Evolutionary conservation across 1,139 yeast genomes (phyloP), one percentile per base, ranked within the genome.

Genomic region (Lodderomyces oxycetoniae): DNA sequence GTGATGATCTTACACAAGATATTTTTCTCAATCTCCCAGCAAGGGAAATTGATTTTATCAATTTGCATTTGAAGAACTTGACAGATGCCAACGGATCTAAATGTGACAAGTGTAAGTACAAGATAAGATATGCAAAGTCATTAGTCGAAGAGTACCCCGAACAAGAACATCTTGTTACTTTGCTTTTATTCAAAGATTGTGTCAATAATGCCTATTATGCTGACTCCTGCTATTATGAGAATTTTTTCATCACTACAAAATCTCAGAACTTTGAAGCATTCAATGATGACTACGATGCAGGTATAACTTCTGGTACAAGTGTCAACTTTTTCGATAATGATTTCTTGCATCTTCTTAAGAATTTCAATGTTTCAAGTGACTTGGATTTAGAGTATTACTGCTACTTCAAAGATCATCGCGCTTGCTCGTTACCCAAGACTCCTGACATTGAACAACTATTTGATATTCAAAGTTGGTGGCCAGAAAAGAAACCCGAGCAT

Each of bases 291-390:
- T 50, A 39, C 32, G 49, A 55, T 28, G 49, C 59, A 1, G 63
- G 61, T 4, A 42, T 52, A 13, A 45, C 59, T 9, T 38, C 49
- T 17, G 40, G 36, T 17, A 34, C 32, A 8, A 52, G 60, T 26
- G 49, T 66, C 25, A 57, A 59, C 39, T 59, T 66, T 41, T 61
- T 46, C 32, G 70, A 65, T 44, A 66, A 63, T 38, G 71, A 66
- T 36, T 66, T 63, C 43, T 46, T 63, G 34, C 63, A 62, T 32
- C 51, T 66, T 56, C 44, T 66, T 42, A 51, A 53, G 35, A 46
- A 55, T 34, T 58, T 66, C 49, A 63, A 66, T 41, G 41, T 52
- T 15, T 59, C 68, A 4, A 62, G 63, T 30, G 65, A 63, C 9
- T 50, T 59, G 19, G 67, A 61, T 38, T 49, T 61, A 43, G 57